Base-by-base conservation (phyloP, 2,329 filamentous ascomycete genomes). In the Xylaria sp. region DNA sequence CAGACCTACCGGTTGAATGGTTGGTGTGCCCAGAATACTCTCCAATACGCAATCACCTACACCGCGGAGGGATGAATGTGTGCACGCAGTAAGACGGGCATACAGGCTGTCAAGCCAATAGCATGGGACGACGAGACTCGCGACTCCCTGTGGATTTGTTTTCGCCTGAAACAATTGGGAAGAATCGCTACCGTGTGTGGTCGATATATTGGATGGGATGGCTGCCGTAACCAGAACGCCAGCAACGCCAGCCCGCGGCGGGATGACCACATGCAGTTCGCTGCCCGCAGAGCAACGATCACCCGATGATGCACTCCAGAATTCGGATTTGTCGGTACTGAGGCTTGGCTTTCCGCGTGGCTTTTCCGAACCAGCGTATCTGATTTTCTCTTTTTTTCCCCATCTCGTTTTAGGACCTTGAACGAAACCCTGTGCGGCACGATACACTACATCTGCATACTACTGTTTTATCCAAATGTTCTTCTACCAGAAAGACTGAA, bases 261-360 rank as follows among this genome's bases (percentile, higher is more conserved):
- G 56, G 59, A 65, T 65, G 62, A 59, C 66, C 45, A 62, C 62
- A 57, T 49, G 58, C 54, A 66, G 49, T 62, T 65, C 66, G 66
- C 66, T 68, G 66, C 62, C 54, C 66, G 62, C 55, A 65, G 45
- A 50, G 53, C 49, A 58, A 66, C 17, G 62, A 62, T 63, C 51
- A 68, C 54, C 66, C 66, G 59, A 66, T 63, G 42, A 66, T 66
- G 66, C 63, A 68, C 66, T 68, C 66, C 66, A 68, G 60, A 60
- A 58, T 60, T 60, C 56, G 47, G 55, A 29, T 38, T 64, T 53
- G 51, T 68, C 66, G 59, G 59, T 55, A 63, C 38, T 61, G 59
- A 39, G 55, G 55, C 59, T 62, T 66, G 59, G 63, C 59, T 45
- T 42, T 50, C 50, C 63, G 66, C 55, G 50, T 68, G 59, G 59